Percentiles rank a stretch among this genome's conserved stretches.
Evolutionary conservation across 2,329 filamentous ascomycete species (phyloP).

Genomic region (Fusarium nisikadoi): DNA sequence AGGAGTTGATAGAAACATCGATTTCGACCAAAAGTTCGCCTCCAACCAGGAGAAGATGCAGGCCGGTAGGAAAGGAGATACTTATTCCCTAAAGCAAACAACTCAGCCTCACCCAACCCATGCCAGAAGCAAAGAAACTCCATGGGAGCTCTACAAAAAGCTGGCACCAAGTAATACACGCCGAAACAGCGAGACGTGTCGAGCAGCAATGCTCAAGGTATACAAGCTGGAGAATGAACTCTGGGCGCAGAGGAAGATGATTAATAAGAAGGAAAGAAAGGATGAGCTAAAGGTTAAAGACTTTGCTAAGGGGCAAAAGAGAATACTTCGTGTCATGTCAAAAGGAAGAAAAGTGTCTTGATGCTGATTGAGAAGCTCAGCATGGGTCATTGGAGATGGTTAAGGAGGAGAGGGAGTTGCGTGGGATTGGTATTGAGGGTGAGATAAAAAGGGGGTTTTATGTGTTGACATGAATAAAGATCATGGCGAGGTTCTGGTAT

Average conservation of each 20-base stretch:
- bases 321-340: not conserved
- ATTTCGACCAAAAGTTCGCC: not conserved
- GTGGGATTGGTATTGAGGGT: not conserved
- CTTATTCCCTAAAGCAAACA: not conserved
- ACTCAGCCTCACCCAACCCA: not conserved
- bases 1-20: not conserved
- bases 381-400: not conserved
- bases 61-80: not conserved
- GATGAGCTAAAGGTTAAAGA: not conserved
- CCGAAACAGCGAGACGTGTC: too few species aligned
- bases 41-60: not conserved
- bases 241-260: slow-evolving; percentile 59
- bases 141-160: not conserved
- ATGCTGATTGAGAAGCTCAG: not conserved
- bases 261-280: not conserved
- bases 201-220: not conserved
- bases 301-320: not conserved
- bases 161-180: not conserved
- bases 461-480: not conserved
- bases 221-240: slow-evolving; percentile 73
- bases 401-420: too few species aligned
- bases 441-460: not conserved
- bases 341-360: not conserved
- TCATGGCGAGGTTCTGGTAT: not conserved
- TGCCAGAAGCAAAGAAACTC: not conserved